Evolutionary conservation across 139 green algal genomes (phyloP), one percentile per base, ranked within the genome.

Genomic region (Tetraselmis striata): DNA sequence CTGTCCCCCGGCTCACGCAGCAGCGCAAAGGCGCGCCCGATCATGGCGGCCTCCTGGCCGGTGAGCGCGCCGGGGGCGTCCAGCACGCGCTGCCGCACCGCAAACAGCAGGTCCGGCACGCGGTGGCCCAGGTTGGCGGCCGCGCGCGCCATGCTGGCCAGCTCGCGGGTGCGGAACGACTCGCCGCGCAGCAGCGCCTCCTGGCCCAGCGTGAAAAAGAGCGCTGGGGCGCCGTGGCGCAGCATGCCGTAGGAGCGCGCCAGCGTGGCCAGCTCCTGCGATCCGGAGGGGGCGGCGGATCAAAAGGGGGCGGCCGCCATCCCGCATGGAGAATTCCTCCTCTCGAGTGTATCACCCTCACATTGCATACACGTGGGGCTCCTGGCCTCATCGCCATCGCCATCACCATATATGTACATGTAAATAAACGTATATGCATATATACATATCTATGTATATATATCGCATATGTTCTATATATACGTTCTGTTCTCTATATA

Each of bases 381-480:
- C n/a, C n/a, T n/a, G n/a, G n/a, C n/a, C n/a, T n/a, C n/a, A n/a
- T n/a, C n/a, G n/a, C 45, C 18, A 67, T 67, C 45, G 5, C 11
- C 45, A 67, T 67, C 5, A 67, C 11, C 45, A 67, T 5, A 67
- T 18, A 67, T 67, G 5, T 18, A 67, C 5, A 18, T 67, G 18
- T 18, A 25, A 67, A 67, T 25, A 25, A 25, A 67, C 45, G 18
- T 18, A 67, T 67, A 67, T 67, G 45, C 45, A 67, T 67, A 18
- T 18, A 67, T 67, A 67, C 18, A 67, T 67, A 67, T 67, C 5
- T 67, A 67, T 67, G 18, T 67, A 67, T 67, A 67, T 67, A 67
- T 67, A 67, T 67, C n/a, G n/a, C n/a, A n/a, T n/a, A n/a, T n/a
- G n/a, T n/a, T n/a, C 5, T 67, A 67, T 67, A 67, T 67, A 67